Evolutionary conservation across 1,284 basidiomycete species (phyloP).

Genomic region (Microbotryum silenes-acaulis): DNA sequence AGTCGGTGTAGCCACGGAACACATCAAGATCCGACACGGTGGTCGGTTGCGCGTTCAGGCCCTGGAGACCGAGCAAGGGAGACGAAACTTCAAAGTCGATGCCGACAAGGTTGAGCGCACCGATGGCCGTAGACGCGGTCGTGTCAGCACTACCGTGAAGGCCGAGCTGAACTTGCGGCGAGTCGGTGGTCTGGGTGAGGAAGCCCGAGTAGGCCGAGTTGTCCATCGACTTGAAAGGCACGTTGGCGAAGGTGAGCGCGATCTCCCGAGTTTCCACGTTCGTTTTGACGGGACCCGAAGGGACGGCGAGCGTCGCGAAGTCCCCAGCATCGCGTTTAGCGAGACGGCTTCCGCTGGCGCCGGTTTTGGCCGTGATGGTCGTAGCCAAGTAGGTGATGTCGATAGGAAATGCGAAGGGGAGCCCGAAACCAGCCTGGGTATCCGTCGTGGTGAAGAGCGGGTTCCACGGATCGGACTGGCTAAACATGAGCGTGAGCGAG

Average conservation of each 20-base stretch:
- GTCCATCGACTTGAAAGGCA: constrained; percentile 54
- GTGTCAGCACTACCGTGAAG: constrained; percentile 54
- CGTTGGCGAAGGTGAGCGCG: constrained; percentile 54
- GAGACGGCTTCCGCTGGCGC: neutral
- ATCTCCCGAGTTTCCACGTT: constrained; percentile 59
- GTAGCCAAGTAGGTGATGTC: constrained; percentile 55
- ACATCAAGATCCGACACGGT: constrained; percentile 59
- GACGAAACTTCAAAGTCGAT: constrained; percentile 61
- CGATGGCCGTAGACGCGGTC: constrained; percentile 53
- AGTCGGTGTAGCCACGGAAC: constrained; percentile 58
- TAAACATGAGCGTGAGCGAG: constrained; percentile 58
- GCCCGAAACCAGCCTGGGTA: constrained; percentile 56
- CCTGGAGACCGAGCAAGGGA: constrained; percentile 58
- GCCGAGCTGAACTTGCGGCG: constrained; percentile 48
- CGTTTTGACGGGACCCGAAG: constrained; percentile 54
- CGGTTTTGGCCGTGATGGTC: constrained; percentile 43
- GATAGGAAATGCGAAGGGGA: constrained; percentile 65
- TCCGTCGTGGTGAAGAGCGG: constrained; percentile 56
- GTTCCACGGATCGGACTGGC: constrained; percentile 50
- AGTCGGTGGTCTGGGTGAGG: constrained; percentile 57
- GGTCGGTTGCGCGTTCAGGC: constrained; percentile 55
- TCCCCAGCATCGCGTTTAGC: constrained; percentile 42
- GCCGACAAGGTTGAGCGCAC: constrained; percentile 48
- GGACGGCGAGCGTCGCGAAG: constrained; percentile 58
- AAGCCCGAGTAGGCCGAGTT: constrained; percentile 57